Percentiles rank a stretch among this genome's conserved stretches.
Conservation (phyloP, 169 alveolate species). For the Babesia divergens region DNA sequence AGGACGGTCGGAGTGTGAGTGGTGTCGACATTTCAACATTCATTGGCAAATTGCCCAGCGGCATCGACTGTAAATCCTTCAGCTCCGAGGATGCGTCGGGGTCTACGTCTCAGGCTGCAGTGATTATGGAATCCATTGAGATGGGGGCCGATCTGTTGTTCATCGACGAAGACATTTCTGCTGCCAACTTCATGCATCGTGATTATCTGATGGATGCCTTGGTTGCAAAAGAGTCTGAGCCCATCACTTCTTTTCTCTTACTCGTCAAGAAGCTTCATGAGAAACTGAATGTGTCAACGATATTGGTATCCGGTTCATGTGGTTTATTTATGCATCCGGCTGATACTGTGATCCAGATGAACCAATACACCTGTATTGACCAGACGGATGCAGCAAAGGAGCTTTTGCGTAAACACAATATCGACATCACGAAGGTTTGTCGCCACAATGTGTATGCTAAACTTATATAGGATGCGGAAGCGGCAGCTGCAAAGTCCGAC, state of each 20-base stretch:
- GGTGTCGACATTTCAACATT: constrained; percentile 74
- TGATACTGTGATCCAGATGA: constrained; percentile 63
- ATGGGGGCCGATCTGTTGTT: constrained; percentile 69
- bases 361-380: constrained; percentile 51
- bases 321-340: constrained; percentile 62
- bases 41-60: constrained; percentile 70
- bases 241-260: constrained; percentile 47
- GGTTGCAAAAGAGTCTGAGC: constrained; percentile 46
- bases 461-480: background rate
- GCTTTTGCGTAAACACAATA: background rate
- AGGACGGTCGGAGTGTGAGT: constrained; percentile 71
- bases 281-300: constrained; percentile 54
- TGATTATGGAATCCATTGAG: constrained; percentile 77
- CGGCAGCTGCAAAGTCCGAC: background rate
- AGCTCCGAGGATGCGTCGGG: constrained; percentile 77
- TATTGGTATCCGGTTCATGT: constrained; percentile 63
- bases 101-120: constrained; percentile 80
- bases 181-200: constrained; percentile 60
- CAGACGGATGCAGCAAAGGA: constrained; percentile 12
- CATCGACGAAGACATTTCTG: constrained; percentile 77
- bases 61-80: constrained; percentile 44
- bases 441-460: background rate
- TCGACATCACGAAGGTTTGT: constrained; percentile 21
- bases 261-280: constrained; percentile 42
- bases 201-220: constrained; percentile 53